These are phyloP conservation scores for Aspergillus baeticus DNA, from an alignment of 495 filamentous ascomycete genomes.

Conservation along the genomic window DNA sequence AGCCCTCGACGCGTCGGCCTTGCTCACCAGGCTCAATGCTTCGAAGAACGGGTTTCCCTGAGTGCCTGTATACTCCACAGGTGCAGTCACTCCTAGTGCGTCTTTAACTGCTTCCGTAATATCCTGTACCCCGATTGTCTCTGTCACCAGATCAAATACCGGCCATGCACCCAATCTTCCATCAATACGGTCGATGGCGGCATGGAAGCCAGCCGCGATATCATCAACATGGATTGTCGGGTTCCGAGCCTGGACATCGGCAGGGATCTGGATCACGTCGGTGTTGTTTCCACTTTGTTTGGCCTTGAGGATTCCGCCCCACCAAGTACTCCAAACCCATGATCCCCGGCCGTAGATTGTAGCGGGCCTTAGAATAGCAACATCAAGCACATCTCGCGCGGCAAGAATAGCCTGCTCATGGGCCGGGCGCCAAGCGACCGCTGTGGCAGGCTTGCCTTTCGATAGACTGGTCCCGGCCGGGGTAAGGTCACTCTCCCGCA, in stretches of 20 bases:
- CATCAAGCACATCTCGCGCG: constrained; percentile 33
- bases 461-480: constrained; percentile 16
- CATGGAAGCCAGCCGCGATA: constrained; percentile 30
- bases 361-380: constrained; percentile 35
- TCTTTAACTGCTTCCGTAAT: constrained; percentile 12
- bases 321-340: constrained; percentile 24
- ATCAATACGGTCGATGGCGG: constrained; percentile 34
- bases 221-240: constrained; percentile 41
- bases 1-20: constrained; percentile 28
- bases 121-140: constrained; percentile 14
- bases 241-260: constrained; percentile 17
- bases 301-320: constrained; percentile 25
- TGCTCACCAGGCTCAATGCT: constrained; percentile 15
- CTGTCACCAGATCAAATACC: constrained; percentile 42
- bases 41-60: constrained; percentile 12
- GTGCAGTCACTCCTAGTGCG: constrained; percentile 1
- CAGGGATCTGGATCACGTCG: constrained; percentile 18
- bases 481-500: constrained; percentile 29
- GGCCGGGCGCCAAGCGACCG: constrained; percentile 31
- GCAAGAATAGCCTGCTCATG: constrained; percentile 35
- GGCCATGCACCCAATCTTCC: constrained; percentile 34
- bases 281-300: constrained; percentile 9
- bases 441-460: constrained; percentile 14
- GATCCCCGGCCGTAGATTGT: constrained; percentile 34
- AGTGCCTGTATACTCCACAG: constrained; percentile 15